phyloP scores from a whole-genome alignment of 1,139 yeast species.

The Yamadazyma songkhlaensis region DNA sequence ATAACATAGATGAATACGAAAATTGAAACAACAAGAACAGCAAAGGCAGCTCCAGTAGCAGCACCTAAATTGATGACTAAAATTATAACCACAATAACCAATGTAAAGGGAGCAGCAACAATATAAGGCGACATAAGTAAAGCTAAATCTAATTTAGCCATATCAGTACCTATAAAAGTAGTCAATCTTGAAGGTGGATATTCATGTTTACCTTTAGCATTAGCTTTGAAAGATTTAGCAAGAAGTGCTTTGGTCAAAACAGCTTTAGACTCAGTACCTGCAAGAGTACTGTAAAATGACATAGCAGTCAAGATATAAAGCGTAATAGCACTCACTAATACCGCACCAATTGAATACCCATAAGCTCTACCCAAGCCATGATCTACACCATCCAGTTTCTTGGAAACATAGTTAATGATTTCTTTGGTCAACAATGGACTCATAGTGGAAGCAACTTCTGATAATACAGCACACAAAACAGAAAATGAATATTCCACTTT shows the following conservation, averaged over 20 bases:
- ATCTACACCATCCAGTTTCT: constrained; percentile 22
- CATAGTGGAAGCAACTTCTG: constrained; percentile 20
- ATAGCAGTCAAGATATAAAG: constrained; percentile 11
- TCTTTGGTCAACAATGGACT: constrained; percentile 30
- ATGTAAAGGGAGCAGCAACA: constrained; percentile 26
- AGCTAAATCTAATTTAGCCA: constrained; percentile 36
- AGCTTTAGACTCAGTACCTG: constrained; percentile 69
- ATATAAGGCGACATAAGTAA: constrained; percentile 29
- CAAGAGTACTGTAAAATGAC: constrained; percentile 25
- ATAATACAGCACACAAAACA: constrained; percentile 18
- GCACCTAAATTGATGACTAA: constrained; percentile 33
- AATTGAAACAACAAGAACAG: constrained; percentile 23
- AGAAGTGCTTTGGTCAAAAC: constrained; percentile 65
- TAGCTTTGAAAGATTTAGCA: constrained; percentile 61
- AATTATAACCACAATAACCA: constrained; percentile 29
- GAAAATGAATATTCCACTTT: constrained; percentile 24
- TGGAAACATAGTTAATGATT: constrained; percentile 28
- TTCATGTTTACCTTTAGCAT: constrained; percentile 55
- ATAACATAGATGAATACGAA: constrained; percentile 21
- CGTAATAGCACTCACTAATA: constrained; percentile 20
- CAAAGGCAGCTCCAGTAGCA: constrained; percentile 31
- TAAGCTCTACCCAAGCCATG: constrained; percentile 28
- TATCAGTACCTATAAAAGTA: constrained; percentile 40
- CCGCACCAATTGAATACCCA: constrained; percentile 36
- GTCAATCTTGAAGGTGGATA: constrained; percentile 70